phyloP scores from a whole-genome alignment of 2,329 filamentous ascomycete species.

The Cladosporium colombiae region DNA sequence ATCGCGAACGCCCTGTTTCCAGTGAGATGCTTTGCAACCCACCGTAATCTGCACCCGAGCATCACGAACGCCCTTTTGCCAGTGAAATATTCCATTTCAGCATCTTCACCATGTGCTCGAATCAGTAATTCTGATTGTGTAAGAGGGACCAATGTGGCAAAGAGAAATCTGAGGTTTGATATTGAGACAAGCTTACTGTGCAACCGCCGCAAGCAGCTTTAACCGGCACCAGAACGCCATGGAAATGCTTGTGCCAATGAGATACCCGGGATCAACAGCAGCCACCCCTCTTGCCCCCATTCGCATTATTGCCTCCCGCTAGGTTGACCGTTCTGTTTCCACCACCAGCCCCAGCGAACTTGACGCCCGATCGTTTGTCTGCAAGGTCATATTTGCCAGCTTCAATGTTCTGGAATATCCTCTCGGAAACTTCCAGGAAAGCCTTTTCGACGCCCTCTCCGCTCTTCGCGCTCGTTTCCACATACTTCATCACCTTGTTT shows the following conservation, averaged over 20 bases:
- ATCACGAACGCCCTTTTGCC: background rate
- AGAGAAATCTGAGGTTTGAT: background rate
- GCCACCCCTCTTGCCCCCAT: constrained; percentile 13
- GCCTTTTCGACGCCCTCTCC: constrained; percentile 92
- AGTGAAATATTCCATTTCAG: background rate
- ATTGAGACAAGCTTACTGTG: constrained; percentile 6
- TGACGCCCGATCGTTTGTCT: constrained; percentile 88
- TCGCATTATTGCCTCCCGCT: constrained; percentile 23
- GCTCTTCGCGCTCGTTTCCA: constrained; percentile 94
- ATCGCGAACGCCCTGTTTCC: background rate
- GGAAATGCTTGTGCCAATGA: constrained; percentile 6
- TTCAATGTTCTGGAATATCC: constrained; percentile 96
- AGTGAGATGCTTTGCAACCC: background rate
- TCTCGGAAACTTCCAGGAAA: constrained; percentile 88
- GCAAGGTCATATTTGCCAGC: constrained; percentile 93
- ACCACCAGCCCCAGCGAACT: constrained; percentile 60
- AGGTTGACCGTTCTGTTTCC: constrained; percentile 47
- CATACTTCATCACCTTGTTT: constrained; percentile 88
- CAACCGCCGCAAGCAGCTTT: background rate
- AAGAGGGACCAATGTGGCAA: background rate
- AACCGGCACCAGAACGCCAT: constrained; percentile 7
- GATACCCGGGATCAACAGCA: background rate
- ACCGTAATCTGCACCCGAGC: background rate
- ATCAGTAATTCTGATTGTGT: background rate
- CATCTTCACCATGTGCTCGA: background rate